phyloP scores from a whole-genome alignment of 495 filamentous ascomycete species.

The Stereocaulon alpinum region DNA sequence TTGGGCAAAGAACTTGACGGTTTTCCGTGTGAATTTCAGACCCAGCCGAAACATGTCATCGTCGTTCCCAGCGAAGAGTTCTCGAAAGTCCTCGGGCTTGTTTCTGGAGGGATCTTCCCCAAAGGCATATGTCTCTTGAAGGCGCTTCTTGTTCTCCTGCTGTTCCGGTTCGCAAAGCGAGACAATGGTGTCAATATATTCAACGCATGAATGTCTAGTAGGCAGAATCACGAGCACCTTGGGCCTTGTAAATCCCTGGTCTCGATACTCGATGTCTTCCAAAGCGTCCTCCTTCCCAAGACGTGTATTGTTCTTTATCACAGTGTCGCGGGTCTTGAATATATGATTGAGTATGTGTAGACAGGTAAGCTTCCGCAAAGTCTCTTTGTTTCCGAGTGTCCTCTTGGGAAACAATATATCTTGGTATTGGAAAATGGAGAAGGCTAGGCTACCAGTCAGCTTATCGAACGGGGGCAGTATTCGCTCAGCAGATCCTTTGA shows the following conservation, averaged over 20 bases:
- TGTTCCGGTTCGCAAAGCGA: conserved; percentile 70
- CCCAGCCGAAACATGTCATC: conserved; percentile 94
- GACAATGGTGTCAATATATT: conserved; percentile 63
- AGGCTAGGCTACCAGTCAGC: conserved; percentile 28
- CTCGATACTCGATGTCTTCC: conserved; percentile 63
- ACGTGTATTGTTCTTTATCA: conserved; percentile 83
- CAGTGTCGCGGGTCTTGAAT: conserved; percentile 82
- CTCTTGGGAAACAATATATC: conserved; percentile 73
- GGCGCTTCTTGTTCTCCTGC: conserved; percentile 90
- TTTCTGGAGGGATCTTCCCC: conserved; percentile 53
- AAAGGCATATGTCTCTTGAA: conserved; percentile 65
- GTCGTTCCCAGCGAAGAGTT: conserved; percentile 86
- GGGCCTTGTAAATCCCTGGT: conserved; percentile 92
- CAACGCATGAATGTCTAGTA: conserved; percentile 73
- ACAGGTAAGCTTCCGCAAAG: conserved; percentile 60
- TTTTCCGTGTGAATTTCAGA: conserved; percentile 90
- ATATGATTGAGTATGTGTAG: conserved; percentile 85
- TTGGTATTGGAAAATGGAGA: conserved; percentile 57
- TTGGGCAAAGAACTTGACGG: conserved; percentile 85
- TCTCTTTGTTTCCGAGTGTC: conserved; percentile 49
- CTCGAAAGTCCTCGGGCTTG: conserved; percentile 79
- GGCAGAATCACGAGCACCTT: conserved; percentile 85
- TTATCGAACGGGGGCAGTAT: conserved; percentile 29
- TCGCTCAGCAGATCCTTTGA: conserved; percentile 30
- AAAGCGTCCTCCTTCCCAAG: conserved; percentile 49